Percentiles rank a stretch among this genome's conserved stretches.
Evolutionary conservation across 139 green algal genomes (phyloP).

Genomic region (Cymbomonas tetramitiformis): DNA sequence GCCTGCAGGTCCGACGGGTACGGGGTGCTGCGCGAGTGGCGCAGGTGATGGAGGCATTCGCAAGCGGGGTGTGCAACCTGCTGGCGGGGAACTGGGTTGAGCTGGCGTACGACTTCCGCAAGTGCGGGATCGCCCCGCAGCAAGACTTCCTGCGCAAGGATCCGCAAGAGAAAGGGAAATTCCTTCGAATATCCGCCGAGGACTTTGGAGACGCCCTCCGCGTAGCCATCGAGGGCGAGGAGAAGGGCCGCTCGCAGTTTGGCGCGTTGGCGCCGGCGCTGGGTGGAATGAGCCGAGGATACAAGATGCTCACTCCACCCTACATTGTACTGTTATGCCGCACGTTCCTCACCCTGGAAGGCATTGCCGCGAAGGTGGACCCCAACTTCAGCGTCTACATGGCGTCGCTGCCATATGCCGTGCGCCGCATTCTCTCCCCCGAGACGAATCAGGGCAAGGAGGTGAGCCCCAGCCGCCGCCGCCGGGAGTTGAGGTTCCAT

Average conservation of each 20-base stretch:
- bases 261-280: conserved; percentile 19
- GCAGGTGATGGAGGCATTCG: conserved; percentile 30
- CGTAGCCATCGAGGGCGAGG: conserved; percentile 1
- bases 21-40: too few relatives aligned
- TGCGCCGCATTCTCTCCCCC: conserved; percentile 20
- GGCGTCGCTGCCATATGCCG: conserved; percentile 21
- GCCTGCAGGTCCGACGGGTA: too few relatives aligned
- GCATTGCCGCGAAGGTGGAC: conserved; percentile 19
- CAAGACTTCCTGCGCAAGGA: conserved; percentile 1
- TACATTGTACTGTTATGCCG: conserved; percentile 29
- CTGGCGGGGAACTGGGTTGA: conserved; percentile 17
- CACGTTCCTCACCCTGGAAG: conserved; percentile 28
- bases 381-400: conserved; percentile 30
- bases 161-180: neutral
- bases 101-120: conserved; percentile 16
- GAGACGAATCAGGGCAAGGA: too few relatives aligned
- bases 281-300: conserved; percentile 8
- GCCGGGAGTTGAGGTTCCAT: too few relatives aligned
- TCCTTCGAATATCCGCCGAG: neutral
- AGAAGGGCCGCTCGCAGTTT: conserved; percentile 10
- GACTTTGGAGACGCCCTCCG: conserved; percentile 14
- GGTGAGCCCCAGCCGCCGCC: too few relatives aligned
- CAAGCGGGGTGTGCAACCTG: conserved; percentile 18
- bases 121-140: conserved; percentile 13
- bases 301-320: conserved; percentile 26